Evolutionary conservation across 2,329 filamentous ascomycete genomes (phyloP).

Genomic region (Xylaria sp.): DNA sequence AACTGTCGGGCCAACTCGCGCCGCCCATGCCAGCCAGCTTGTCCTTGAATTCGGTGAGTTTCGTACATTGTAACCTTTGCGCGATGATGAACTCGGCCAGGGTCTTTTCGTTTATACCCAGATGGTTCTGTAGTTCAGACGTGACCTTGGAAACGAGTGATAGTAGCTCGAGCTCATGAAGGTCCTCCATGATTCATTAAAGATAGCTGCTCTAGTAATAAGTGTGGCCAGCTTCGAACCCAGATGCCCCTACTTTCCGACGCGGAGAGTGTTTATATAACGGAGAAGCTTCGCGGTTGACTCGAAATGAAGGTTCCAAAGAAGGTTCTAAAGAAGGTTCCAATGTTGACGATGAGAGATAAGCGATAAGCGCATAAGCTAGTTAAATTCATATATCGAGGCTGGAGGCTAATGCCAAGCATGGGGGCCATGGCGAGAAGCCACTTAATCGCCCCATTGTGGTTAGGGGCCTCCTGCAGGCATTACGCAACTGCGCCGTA

Average conservation of each 20-base stretch:
- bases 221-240: neutral
- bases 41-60: slow-evolving; percentile 77
- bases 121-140: slow-evolving; percentile 91
- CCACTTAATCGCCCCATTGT: neutral
- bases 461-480: slow-evolving; percentile 7
- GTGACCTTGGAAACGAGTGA: slow-evolving; percentile 95
- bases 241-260: neutral
- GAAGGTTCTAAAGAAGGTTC: neutral
- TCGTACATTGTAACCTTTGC: slow-evolving; percentile 80
- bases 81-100: slow-evolving; percentile 96
- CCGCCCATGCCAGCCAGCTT: slow-evolving; percentile 80
- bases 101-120: slow-evolving; percentile 92
- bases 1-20: slow-evolving; percentile 81
- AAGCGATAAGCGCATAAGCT: slow-evolving; percentile 23
- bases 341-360: slow-evolving; percentile 13
- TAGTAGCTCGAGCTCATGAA: slow-evolving; percentile 89
- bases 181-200: slow-evolving; percentile 76
- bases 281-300: slow-evolving; percentile 13
- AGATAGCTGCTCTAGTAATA: neutral
- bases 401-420: neutral
- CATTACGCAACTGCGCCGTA: slow-evolving; percentile 12
- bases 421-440: neutral
- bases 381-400: slow-evolving; percentile 6
- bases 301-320: slow-evolving; percentile 11
- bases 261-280: neutral